phyloP scores from a whole-genome alignment of 208 protist genomes.

The Acanthamoeba castellanii region DNA sequence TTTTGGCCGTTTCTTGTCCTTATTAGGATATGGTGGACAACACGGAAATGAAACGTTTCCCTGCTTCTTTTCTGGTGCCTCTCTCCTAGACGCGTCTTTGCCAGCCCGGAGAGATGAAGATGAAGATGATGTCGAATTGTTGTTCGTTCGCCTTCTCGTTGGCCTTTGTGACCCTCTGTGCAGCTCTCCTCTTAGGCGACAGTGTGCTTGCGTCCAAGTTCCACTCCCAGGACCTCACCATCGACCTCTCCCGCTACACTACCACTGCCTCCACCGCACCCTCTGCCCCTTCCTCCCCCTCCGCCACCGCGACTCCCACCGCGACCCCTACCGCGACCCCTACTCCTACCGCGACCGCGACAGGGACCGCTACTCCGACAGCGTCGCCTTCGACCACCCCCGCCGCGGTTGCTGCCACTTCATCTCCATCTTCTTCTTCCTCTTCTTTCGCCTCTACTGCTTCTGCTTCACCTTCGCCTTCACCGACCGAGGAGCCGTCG shows the following conservation, averaged over 20 bases:
- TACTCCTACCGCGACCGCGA: too few relatives aligned
- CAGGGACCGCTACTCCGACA: background rate
- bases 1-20: too few relatives aligned
- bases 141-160: background rate
- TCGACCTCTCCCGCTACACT: conserved; percentile 38
- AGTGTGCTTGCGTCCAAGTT: background rate
- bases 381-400: background rate
- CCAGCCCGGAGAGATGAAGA: background rate
- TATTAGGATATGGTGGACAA: background rate
- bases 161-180: background rate
- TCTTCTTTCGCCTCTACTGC: background rate
- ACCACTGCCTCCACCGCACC: background rate
- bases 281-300: background rate
- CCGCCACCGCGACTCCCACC: background rate
- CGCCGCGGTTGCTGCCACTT: background rate
- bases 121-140: background rate
- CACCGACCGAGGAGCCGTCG: background rate
- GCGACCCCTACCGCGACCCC: background rate
- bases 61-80: background rate
- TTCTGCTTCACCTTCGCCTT: background rate
- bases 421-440: background rate
- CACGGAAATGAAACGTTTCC: background rate
- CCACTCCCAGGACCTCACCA: background rate
- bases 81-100: background rate
- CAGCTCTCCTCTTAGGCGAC: background rate